These are phyloP conservation scores for Clitocybe nebularis DNA, from an alignment of 1,284 basidiomycete genomes.

Conservation along the genomic window DNA sequence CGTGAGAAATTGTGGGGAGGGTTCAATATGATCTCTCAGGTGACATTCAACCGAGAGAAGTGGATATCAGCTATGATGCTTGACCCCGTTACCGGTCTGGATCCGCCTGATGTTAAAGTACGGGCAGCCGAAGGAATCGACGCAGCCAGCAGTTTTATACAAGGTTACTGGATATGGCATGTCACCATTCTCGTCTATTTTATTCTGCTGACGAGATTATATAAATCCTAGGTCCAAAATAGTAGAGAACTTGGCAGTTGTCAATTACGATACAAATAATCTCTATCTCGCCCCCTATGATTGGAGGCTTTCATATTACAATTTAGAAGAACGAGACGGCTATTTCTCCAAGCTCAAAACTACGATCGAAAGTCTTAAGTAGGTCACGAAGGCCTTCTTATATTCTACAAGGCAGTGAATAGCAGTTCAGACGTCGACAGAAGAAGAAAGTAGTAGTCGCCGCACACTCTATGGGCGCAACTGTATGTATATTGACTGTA, in stretches of 20 bases:
- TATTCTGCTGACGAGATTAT: slow-evolving; percentile 2
- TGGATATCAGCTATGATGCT: slow-evolving; percentile 93
- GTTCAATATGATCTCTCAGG: slow-evolving; percentile 82
- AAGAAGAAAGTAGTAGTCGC: slow-evolving; percentile 84
- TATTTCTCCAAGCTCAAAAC: slow-evolving; percentile 89
- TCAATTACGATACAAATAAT: slow-evolving; percentile 91
- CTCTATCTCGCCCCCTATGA: slow-evolving; percentile 86
- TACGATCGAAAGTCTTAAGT: slow-evolving; percentile 85
- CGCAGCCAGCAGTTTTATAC: slow-evolving; percentile 88
- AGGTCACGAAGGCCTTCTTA: slow-evolving; percentile 19
- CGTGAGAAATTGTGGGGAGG: slow-evolving; percentile 87
- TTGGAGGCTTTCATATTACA: slow-evolving; percentile 89
- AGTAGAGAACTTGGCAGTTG: slow-evolving; percentile 88
- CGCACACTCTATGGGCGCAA: slow-evolving; percentile 88
- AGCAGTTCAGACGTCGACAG: slow-evolving; percentile 52
- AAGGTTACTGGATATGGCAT: slow-evolving; percentile 94
- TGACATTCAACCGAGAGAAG: slow-evolving; percentile 70
- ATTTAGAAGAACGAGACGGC: slow-evolving; percentile 88
- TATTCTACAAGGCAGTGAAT: neutral
- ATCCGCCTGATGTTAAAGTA: slow-evolving; percentile 86
- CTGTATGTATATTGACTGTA: slow-evolving; percentile 40
- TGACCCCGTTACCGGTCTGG: slow-evolving; percentile 89
- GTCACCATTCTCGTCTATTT: slow-evolving; percentile 15
- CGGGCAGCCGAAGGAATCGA: slow-evolving; percentile 91
- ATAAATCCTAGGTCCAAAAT: slow-evolving; percentile 71